Evolutionary conservation across 2,329 filamentous ascomycete species (phyloP).

Genomic region (Coniochaeta ligniaria): DNA sequence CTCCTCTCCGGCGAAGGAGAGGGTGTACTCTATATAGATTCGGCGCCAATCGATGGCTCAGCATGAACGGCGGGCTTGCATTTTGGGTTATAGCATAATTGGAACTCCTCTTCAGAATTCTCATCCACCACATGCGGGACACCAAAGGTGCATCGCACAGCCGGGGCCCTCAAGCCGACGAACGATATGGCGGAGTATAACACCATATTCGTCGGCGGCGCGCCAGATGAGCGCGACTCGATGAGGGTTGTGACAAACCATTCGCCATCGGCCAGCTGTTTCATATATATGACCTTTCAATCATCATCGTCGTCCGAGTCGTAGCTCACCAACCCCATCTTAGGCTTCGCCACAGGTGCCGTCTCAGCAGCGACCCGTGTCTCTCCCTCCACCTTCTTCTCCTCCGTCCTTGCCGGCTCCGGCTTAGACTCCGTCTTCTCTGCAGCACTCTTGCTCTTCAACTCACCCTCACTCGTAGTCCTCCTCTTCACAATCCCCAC

Average conservation of each 20-base stretch:
- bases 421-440: constrained; percentile 1
- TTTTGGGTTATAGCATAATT: background rate
- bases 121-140: background rate
- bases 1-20: background rate
- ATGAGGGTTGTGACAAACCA: background rate
- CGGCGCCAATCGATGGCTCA: background rate
- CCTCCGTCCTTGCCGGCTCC: background rate
- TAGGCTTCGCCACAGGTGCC: constrained; percentile 15
- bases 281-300: constrained; percentile 6
- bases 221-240: too few species aligned
- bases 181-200: background rate
- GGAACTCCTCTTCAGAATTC: background rate
- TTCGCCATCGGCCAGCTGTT: too few species aligned
- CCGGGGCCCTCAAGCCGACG: background rate
- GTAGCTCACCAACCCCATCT: constrained; percentile 44
- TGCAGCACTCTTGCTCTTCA: constrained; percentile 4
- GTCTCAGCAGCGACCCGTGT: background rate
- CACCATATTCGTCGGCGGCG: too few species aligned
- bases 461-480: constrained; percentile 9
- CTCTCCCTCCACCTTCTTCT: background rate
- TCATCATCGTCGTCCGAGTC: constrained; percentile 50
- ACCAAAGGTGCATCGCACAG: background rate
- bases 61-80: background rate
- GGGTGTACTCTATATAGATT: background rate
- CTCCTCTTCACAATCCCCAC: constrained; percentile 25